Percentiles rank a stretch among this genome's conserved stretches.
phyloP scores from a whole-genome alignment of 2,329 filamentous ascomycete genomes.

The Pezicula radicicola region DNA sequence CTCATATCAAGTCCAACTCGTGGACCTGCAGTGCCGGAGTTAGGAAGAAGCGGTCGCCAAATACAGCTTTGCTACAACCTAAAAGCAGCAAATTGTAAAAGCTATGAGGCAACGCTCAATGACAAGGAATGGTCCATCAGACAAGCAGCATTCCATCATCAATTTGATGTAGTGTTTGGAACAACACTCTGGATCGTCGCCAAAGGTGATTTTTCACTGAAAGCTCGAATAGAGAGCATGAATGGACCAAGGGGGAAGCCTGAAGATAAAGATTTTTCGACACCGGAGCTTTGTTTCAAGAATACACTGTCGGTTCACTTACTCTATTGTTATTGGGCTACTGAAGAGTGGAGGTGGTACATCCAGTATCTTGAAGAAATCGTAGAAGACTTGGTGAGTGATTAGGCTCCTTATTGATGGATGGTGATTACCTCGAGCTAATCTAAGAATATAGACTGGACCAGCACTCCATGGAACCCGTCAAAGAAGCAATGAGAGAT shows the following conservation, averaged over 20 bases:
- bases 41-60: constrained; percentile 19
- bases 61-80: constrained; percentile 25
- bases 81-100: constrained; percentile 16
- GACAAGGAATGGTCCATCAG: constrained; percentile 19
- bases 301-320: constrained; percentile 34
- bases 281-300: constrained; percentile 29
- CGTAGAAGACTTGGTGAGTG: constrained; percentile 27
- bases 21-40: constrained; percentile 9
- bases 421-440: too few relatives aligned
- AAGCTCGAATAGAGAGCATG: constrained; percentile 28
- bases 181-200: constrained; percentile 39
- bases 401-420: neutral
- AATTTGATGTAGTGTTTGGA: constrained; percentile 22
- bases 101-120: neutral
- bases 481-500: neutral
- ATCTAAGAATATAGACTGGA: neutral
- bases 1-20: constrained; percentile 5
- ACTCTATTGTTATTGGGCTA: constrained; percentile 36
- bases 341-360: constrained; percentile 39
- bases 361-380: constrained; percentile 34
- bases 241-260: constrained; percentile 25
- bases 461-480: neutral
- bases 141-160: constrained; percentile 23
- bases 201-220: constrained; percentile 28
- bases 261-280: constrained; percentile 31